phyloP scores from a whole-genome alignment of 768 basidiomycete species.

The Cyclocybe cylindracea region DNA sequence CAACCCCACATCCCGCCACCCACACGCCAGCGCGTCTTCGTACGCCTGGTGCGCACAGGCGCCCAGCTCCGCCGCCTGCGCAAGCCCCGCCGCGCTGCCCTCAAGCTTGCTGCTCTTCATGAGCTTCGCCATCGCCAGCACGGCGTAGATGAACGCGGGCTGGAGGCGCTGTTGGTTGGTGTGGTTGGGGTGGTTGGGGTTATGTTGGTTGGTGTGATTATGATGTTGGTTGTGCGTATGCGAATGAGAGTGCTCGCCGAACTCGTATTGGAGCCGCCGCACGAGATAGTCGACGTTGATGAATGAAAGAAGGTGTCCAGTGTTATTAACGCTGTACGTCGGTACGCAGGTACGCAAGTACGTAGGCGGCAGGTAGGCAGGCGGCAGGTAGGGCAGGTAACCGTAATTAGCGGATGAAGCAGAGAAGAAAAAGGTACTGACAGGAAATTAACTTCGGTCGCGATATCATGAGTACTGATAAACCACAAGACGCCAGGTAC shows the following conservation, averaged over 20 bases:
- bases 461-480: constrained; percentile 18
- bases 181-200: constrained; percentile 35
- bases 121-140: constrained; percentile 68
- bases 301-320: constrained; percentile 69
- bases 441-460: constrained; percentile 29
- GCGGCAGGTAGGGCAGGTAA: too few species aligned
- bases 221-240: too few species aligned
- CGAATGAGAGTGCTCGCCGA: too few species aligned
- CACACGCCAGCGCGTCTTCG: constrained; percentile 47
- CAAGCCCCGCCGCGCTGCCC: constrained; percentile 51
- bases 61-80: constrained; percentile 58
- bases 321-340: constrained; percentile 56
- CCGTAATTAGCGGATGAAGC: too few species aligned
- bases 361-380: too few species aligned
- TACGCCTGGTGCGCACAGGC: constrained; percentile 58
- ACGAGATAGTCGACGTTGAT: constrained; percentile 60
- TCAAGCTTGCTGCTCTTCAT: constrained; percentile 75
- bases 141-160: constrained; percentile 69
- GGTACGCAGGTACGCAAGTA: not conserved
- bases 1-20: constrained; percentile 61
- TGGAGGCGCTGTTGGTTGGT: constrained; percentile 60
- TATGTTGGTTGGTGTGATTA: too few species aligned
- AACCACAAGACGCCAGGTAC: not conserved
- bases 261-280: constrained; percentile 37
- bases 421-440: constrained; percentile 10